A percentile compares a stretch with the other conserved stretches of the same genome.
Evolutionary conservation across 179 eudicot genomes (phyloP).

Genomic region (Spinacia oleracea): DNA sequence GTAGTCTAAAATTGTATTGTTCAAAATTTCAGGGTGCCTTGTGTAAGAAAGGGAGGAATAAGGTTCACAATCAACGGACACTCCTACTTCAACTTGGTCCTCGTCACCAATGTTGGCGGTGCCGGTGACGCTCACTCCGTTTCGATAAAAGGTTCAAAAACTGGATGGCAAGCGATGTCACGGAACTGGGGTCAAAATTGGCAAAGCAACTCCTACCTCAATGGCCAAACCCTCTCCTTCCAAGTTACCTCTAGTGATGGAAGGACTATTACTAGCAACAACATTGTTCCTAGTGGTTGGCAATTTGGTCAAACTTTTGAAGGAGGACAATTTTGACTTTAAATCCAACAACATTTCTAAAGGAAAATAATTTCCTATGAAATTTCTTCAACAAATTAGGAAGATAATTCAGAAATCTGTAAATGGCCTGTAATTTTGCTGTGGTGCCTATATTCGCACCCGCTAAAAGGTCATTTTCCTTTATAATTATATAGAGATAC

Average conservation of each 20-base stretch:
- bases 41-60: conserved; percentile 59
- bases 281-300: conserved; percentile 52
- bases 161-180: conserved; percentile 65
- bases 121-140: conserved; percentile 60
- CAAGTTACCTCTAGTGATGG: conserved; percentile 61
- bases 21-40: conserved; percentile 48
- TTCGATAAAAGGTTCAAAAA: conserved; percentile 53
- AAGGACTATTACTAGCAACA: conserved; percentile 40
- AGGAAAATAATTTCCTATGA: background rate
- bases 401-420: background rate
- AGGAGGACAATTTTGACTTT: conserved; percentile 43
- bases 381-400: background rate
- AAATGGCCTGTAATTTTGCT: conserved; percentile 11
- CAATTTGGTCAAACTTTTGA: conserved; percentile 56
- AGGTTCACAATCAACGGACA: conserved; percentile 71
- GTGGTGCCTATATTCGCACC: conserved; percentile 35
- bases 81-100: conserved; percentile 68
- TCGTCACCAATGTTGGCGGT: conserved; percentile 59
- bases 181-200: conserved; percentile 76
- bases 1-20: background rate
- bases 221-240: conserved; percentile 60
- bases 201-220: conserved; percentile 55
- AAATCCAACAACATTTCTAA: background rate
- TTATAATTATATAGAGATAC: conserved; percentile 6
- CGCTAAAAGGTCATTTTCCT: conserved; percentile 17